phyloP scores from a whole-genome alignment of 1,139 yeast species.

The Lodderomyces margitis region DNA sequence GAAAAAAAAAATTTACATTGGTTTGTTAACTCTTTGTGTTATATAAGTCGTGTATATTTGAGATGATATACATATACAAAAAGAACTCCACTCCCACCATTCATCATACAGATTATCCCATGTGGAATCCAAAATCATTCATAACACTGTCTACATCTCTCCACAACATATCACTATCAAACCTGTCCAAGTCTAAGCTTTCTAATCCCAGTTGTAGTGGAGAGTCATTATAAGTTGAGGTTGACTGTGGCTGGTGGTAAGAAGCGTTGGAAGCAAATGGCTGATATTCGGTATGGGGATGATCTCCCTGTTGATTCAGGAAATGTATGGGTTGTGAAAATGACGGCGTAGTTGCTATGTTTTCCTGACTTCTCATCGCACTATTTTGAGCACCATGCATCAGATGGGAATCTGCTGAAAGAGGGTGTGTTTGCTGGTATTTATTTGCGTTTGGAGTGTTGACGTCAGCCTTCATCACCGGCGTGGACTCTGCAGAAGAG shows the following conservation, averaged over 20 bases:
- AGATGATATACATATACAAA: neutral
- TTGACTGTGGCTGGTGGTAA: slow-evolving; percentile 14
- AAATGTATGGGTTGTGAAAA: neutral
- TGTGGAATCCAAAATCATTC: slow-evolving; percentile 92
- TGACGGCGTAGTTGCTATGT: slow-evolving; percentile 6
- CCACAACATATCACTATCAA: slow-evolving; percentile 71
- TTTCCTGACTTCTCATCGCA: neutral
- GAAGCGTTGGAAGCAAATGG: slow-evolving; percentile 1
- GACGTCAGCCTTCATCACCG: slow-evolving; percentile 17
- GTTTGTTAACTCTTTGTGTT: no score
- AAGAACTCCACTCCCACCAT: no score
- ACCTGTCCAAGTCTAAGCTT: slow-evolving; percentile 31
- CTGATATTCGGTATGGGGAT: neutral
- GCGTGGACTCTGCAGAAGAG: slow-evolving; percentile 31
- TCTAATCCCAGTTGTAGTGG: slow-evolving; percentile 32
- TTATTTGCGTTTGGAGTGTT: slow-evolving; percentile 11
- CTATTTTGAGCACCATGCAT: slow-evolving; percentile 3
- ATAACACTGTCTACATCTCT: slow-evolving; percentile 87
- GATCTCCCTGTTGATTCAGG: neutral
- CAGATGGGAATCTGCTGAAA: neutral
- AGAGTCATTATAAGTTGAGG: slow-evolving; percentile 24
- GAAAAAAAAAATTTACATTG: slow-evolving; percentile 2
- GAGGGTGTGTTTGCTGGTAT: slow-evolving; percentile 4
- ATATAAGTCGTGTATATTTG: slow-evolving; percentile 1
- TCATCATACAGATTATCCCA: slow-evolving; percentile 7